Evolutionary conservation across 371 early-diverging fungal species (phyloP).

Genomic region (Funneliformis caledonium): DNA sequence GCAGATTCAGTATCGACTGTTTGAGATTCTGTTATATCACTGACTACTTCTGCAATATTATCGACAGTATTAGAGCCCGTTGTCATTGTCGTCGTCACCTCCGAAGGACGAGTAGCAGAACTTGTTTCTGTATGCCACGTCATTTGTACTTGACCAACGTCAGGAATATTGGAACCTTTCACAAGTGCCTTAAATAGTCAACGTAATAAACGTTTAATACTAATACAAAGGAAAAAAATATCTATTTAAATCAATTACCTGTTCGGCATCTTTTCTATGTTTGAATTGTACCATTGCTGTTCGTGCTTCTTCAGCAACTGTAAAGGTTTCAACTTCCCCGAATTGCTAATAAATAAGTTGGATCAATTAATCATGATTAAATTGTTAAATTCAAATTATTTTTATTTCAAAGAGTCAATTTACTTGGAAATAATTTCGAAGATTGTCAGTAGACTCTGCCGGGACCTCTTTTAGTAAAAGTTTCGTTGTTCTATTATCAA

Average conservation of each 20-base stretch:
- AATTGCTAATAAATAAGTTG: constrained; percentile 52
- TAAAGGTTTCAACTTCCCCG: constrained; percentile 56
- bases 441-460: constrained; percentile 48
- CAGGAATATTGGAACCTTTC: constrained; percentile 47
- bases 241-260: constrained; percentile 39
- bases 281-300: constrained; percentile 55
- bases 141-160: constrained; percentile 46
- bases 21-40: background rate
- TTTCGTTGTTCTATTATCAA: constrained; percentile 77
- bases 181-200: constrained; percentile 51
- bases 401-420: background rate
- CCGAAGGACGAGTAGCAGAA: constrained; percentile 14
- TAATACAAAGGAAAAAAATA: background rate
- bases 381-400: background rate
- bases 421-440: constrained; percentile 70
- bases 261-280: constrained; percentile 56
- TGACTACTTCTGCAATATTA: constrained; percentile 44
- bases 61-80: background rate
- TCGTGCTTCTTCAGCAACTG: constrained; percentile 45
- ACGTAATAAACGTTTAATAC: constrained; percentile 27
- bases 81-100: background rate
- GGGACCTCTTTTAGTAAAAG: constrained; percentile 61
- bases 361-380: constrained; percentile 4
- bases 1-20: background rate
- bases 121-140: constrained; percentile 49